Conservation (phyloP, 345 rosid species). For the Microcos paniculata region DNA sequence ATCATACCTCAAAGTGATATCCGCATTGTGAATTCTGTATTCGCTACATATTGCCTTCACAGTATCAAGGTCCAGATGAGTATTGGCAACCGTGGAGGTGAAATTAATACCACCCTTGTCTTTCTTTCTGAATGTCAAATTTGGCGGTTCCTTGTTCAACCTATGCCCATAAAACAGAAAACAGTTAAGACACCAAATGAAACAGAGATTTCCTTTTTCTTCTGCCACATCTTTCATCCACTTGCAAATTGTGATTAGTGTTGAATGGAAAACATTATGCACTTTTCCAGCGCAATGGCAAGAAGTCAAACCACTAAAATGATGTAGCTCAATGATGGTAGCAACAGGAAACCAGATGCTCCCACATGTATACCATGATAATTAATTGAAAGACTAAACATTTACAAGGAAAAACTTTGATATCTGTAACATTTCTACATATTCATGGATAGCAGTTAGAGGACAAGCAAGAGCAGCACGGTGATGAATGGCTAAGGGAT, state of each 20-base stretch:
- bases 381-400: background rate
- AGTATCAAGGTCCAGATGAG: constrained; percentile 91
- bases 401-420: background rate
- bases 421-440: background rate
- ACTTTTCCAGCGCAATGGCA: background rate
- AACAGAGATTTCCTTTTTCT: background rate
- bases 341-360: background rate
- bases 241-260: background rate
- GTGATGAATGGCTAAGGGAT: background rate
- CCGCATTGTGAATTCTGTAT: constrained; percentile 95
- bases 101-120: constrained; percentile 97
- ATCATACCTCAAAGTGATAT: constrained; percentile 87
- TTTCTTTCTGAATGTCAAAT: constrained; percentile 94
- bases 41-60: constrained; percentile 98
- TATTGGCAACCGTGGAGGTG: constrained; percentile 78
- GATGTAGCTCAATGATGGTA: background rate
- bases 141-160: constrained; percentile 98
- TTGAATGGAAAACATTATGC: background rate
- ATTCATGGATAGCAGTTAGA: background rate
- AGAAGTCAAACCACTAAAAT: background rate
- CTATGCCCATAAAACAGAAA: constrained; percentile 37
- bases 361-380: background rate
- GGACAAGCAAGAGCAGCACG: background rate
- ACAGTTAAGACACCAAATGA: background rate
- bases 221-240: background rate